Conservation (phyloP, 495 filamentous ascomycete genomes). For the Trichoderma reesei region DNA sequence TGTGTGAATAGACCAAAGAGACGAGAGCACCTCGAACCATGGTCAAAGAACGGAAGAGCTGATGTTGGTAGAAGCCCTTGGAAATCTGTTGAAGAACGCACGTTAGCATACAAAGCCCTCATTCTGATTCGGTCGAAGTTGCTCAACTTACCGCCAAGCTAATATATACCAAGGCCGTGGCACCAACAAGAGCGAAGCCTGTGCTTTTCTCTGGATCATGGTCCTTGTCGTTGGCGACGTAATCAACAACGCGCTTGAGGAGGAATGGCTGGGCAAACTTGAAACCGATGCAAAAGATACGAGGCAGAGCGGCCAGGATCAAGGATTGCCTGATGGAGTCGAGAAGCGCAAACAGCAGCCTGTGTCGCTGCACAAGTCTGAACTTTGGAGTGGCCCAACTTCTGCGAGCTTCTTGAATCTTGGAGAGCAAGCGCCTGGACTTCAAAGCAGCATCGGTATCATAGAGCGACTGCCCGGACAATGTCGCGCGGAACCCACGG, state of each 20-base stretch:
- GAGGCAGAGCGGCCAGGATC: background rate
- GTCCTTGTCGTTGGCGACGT: background rate
- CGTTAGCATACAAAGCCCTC: too few relatives aligned
- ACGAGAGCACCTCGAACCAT: background rate
- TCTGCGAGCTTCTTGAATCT: background rate
- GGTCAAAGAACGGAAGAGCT: background rate
- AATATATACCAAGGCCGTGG: background rate
- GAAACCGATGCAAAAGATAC: background rate
- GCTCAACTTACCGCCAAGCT: background rate
- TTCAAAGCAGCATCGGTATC: background rate
- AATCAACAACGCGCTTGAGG: background rate
- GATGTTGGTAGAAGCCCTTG: background rate
- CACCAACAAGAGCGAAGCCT: background rate
- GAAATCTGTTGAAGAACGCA: background rate
- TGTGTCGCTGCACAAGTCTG: background rate
- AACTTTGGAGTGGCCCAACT: too few relatives aligned
- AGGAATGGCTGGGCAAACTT: background rate
- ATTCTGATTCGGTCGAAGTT: background rate
- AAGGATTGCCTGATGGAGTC: background rate
- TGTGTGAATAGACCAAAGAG: background rate
- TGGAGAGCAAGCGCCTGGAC: background rate
- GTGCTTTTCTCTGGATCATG: background rate
- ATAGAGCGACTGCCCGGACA: background rate
- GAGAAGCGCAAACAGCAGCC: background rate
- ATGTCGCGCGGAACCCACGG: background rate